Evolutionary conservation across 1,284 basidiomycete species (phyloP), one percentile per base, ranked within the genome.

Genomic region (Trametes sp.): DNA sequence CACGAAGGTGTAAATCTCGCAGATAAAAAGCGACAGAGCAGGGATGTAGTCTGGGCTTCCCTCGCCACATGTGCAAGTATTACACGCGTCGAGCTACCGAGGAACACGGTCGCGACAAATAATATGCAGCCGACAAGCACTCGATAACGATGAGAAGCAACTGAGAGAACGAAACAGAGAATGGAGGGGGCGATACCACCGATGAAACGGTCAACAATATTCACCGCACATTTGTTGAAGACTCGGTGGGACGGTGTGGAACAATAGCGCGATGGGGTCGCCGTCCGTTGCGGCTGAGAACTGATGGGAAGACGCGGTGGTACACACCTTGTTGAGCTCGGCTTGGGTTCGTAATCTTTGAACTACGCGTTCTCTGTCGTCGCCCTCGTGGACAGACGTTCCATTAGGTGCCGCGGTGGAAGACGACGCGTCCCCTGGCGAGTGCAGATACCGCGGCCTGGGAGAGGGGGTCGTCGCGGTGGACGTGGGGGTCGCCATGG

Each of bases 401-500:
- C 80, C 78, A 53, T 76, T 72, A 67, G 78, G 51, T 48, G 70
- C 57, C 61, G 70, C 68, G 19, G 73, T 55, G 58, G 75, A 60
- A 45, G 65, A 73, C 53, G 66, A 75, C 59, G 73, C 80, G 64
- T 74, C 80, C 72, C 76, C 80, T 72, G 74, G 78, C 58, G 75
- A 78, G 67, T 83, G 83, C 63, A 86, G 78, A 79, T 83, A 88
- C 70, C 83, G 75, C 74, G 86, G 81, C 64, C 87, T 86, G 26
- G 90, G 90, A 55, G 90, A 92, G 70, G 87, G 86, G 61, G 90
- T 91, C 71, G 90, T 92, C 70, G 87, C 83, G 63, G 89, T 89
- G 65, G 90, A 92, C 61, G 89, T 85, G 52, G 90, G 88, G 38
- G 90, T 88, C 70, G 89, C 86, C 89, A 92, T 92, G 69, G 59